Percentiles rank a stretch among this genome's conserved stretches.
Evolutionary conservation across 73 alveolate species (phyloP).

Genomic region (Tetrahymena thermophila): DNA sequence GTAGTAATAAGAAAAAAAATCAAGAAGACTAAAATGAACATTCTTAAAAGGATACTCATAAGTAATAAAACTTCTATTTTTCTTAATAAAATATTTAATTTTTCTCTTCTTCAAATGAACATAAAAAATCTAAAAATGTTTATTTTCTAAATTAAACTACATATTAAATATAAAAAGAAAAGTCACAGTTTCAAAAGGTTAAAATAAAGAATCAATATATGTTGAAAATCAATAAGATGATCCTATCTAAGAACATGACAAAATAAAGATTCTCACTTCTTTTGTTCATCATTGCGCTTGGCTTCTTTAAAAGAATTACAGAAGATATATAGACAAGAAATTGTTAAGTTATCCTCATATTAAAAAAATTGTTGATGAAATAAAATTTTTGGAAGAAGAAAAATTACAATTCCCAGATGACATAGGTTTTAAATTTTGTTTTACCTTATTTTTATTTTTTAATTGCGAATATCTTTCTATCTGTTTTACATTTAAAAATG

Average conservation of each 20-base stretch:
- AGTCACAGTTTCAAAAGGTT: too few relatives aligned
- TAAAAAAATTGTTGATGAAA: background rate
- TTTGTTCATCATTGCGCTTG: background rate
- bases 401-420: background rate
- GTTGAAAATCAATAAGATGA: background rate
- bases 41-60: background rate
- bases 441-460: too few relatives aligned
- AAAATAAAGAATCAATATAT: background rate
- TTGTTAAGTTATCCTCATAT: background rate
- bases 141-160: background rate
- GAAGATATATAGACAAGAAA: background rate
- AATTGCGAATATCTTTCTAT: too few relatives aligned
- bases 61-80: background rate
- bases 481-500: background rate
- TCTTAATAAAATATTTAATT: too few relatives aligned
- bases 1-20: background rate
- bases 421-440: background rate
- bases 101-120: too few relatives aligned
- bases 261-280: background rate
- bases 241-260: background rate
- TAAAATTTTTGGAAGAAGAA: background rate
- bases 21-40: background rate
- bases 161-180: background rate
- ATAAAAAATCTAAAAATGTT: background rate
- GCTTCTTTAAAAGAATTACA: background rate